Conservation (phyloP, 163 green algal species). For the Volvox carteri region DNA sequence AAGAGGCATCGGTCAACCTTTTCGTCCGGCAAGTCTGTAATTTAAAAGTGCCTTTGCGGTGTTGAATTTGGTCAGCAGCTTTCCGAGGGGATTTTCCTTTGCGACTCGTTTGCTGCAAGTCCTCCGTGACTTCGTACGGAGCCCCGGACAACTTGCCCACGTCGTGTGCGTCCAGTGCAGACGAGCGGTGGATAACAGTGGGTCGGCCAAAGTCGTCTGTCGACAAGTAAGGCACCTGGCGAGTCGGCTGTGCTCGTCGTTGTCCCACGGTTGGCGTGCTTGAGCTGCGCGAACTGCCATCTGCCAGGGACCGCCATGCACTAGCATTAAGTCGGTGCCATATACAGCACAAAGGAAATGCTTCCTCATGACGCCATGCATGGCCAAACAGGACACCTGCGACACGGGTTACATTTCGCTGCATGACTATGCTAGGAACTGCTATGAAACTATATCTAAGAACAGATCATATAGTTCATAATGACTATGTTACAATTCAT, state of each 20-base stretch:
- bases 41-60: background rate
- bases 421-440: slow-evolving; percentile 6
- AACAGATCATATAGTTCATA: background rate
- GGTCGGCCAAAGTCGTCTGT: slow-evolving; percentile 23
- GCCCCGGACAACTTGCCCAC: background rate
- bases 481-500: background rate
- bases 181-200: background rate
- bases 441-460: too few relatives aligned
- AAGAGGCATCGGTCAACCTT: background rate
- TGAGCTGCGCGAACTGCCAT: background rate
- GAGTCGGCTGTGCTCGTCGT: background rate
- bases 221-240: background rate
- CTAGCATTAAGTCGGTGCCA: background rate
- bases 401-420: background rate
- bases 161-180: background rate
- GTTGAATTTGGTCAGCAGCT: background rate
- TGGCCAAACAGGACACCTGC: background rate
- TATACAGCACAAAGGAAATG: background rate
- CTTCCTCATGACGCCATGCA: background rate
- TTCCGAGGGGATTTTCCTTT: background rate
- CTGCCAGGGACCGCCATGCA: background rate
- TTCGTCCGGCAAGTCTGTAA: background rate
- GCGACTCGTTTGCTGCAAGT: background rate
- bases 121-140: background rate
- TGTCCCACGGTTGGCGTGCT: background rate